These are phyloP conservation scores for Ceratobasidium papillatum DNA, from an alignment of 1,284 basidiomycete genomes.

Conservation along the genomic window DNA sequence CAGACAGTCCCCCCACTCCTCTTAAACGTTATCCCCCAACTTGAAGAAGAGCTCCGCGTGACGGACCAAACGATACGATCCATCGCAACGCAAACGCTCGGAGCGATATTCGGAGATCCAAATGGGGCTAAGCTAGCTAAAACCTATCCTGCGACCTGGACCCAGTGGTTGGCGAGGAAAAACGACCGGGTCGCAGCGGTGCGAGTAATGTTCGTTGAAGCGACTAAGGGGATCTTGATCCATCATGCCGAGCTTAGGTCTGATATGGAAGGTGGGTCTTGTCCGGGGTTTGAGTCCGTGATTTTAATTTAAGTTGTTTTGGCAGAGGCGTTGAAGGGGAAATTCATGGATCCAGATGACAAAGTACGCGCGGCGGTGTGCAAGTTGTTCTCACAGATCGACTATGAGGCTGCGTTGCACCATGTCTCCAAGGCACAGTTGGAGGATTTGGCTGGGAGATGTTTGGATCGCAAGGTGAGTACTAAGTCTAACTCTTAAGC, in stretches of 20 bases:
- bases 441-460: slow-evolving; percentile 72
- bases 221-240: slow-evolving; percentile 67
- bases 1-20: slow-evolving; percentile 82
- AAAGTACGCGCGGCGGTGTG: slow-evolving; percentile 88
- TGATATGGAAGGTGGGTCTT: slow-evolving; percentile 71
- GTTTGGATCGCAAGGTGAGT: slow-evolving; percentile 85
- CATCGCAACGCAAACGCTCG: slow-evolving; percentile 84
- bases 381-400: slow-evolving; percentile 81
- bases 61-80: slow-evolving; percentile 78
- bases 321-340: slow-evolving; percentile 68
- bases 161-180: slow-evolving; percentile 80
- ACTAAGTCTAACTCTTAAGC: not conserved
- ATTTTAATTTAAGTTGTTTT: slow-evolving; percentile 1
- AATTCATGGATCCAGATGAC: slow-evolving; percentile 89
- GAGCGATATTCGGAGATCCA: slow-evolving; percentile 85
- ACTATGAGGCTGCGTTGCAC: slow-evolving; percentile 91
- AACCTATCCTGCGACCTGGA: slow-evolving; percentile 88
- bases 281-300: slow-evolving; percentile 37
- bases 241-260: slow-evolving; percentile 74
- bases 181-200: slow-evolving; percentile 80
- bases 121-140: slow-evolving; percentile 75
- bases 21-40: slow-evolving; percentile 89
- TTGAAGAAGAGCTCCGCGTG: slow-evolving; percentile 89
- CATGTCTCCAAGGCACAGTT: slow-evolving; percentile 76
- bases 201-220: slow-evolving; percentile 82